Percentiles rank a stretch among this genome's conserved stretches.
Conservation (phyloP, 768 basidiomycete species). For the Peribolospora baueri region DNA sequence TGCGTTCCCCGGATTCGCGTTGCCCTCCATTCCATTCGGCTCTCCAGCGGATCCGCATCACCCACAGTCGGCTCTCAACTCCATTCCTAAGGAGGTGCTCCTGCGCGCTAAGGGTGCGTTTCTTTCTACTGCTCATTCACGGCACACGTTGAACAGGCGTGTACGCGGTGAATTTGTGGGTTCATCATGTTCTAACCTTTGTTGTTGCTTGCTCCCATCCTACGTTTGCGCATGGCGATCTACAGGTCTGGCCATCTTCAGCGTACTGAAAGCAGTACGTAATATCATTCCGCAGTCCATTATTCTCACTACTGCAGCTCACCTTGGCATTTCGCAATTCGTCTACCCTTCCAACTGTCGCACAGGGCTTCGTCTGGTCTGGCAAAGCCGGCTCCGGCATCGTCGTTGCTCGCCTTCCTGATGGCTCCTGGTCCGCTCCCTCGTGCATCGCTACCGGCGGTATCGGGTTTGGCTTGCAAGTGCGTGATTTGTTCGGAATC, state of each 20-base stretch:
- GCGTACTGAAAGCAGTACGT: conserved; percentile 34
- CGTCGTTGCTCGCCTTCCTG: conserved; percentile 73
- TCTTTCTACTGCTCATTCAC: not conserved
- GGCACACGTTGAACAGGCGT: too few relatives aligned
- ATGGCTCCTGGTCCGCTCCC: conserved; percentile 79
- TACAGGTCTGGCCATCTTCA: conserved; percentile 76
- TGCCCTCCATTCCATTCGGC: conserved; percentile 25
- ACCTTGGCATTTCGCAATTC: not conserved
- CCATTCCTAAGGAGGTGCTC: conserved; percentile 78
- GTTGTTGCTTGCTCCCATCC: not conserved
- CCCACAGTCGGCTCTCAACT: conserved; percentile 73
- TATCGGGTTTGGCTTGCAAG: conserved; percentile 55
- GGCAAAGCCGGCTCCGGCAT: conserved; percentile 83
- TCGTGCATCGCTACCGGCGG: conserved; percentile 93
- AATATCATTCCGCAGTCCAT: not conserved
- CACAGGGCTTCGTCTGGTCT: conserved; percentile 76
- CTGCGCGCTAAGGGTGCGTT: conserved; percentile 57
- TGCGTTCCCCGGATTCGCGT: conserved; percentile 47
- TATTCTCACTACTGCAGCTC: not conserved
- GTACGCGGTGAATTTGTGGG: too few relatives aligned
- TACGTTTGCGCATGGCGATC: not conserved
- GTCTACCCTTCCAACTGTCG: conserved; percentile 21
- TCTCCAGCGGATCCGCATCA: conserved; percentile 53
- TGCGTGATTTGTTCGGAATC: too few relatives aligned
- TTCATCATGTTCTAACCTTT: not conserved